Evolutionary conservation across 2,329 filamentous ascomycete genomes (phyloP).

Genomic region (Phialophora expanda): DNA sequence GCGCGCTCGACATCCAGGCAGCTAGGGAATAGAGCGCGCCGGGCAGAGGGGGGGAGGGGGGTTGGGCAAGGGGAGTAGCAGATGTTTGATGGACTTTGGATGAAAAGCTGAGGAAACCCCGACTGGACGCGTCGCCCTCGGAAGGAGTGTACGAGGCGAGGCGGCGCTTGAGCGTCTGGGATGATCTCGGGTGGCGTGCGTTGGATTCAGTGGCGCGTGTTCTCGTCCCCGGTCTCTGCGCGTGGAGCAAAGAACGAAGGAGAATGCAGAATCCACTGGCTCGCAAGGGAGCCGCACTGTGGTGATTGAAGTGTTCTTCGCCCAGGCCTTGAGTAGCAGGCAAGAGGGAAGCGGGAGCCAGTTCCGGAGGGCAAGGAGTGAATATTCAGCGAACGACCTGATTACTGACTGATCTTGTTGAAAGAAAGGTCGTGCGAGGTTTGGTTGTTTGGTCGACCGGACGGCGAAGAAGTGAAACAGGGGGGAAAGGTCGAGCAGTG

Average conservation of each 20-base stretch:
- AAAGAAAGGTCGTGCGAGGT: not conserved
- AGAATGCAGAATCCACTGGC: not conserved
- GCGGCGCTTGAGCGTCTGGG: too few relatives aligned
- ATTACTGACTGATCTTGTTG: not conserved
- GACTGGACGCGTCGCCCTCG: too few relatives aligned
- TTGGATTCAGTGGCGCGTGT: too few relatives aligned
- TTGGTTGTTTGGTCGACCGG: not conserved
- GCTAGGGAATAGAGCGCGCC: not conserved
- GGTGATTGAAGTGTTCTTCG: not conserved
- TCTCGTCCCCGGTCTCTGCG: too few relatives aligned
- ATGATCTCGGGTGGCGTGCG: too few relatives aligned
- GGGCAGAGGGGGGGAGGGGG: not conserved
- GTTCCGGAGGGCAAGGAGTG: not conserved
- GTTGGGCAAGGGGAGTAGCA: not conserved
- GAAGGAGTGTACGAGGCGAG: too few relatives aligned
- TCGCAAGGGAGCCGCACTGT: not conserved
- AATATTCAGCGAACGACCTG: not conserved
- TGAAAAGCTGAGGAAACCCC: too few relatives aligned
- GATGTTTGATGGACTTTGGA: not conserved
- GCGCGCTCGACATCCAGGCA: too few relatives aligned
- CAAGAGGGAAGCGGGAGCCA: not conserved
- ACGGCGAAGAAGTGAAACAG: slow-evolving; percentile 2
- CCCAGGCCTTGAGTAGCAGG: not conserved
- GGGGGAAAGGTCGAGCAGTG: too few relatives aligned
- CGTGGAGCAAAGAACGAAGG: not conserved